Percentiles rank a stretch among this genome's conserved stretches.
These are phyloP conservation scores for Eucalyptus coolabah DNA, from an alignment of 345 rosid genomes.

Conservation along the genomic window DNA sequence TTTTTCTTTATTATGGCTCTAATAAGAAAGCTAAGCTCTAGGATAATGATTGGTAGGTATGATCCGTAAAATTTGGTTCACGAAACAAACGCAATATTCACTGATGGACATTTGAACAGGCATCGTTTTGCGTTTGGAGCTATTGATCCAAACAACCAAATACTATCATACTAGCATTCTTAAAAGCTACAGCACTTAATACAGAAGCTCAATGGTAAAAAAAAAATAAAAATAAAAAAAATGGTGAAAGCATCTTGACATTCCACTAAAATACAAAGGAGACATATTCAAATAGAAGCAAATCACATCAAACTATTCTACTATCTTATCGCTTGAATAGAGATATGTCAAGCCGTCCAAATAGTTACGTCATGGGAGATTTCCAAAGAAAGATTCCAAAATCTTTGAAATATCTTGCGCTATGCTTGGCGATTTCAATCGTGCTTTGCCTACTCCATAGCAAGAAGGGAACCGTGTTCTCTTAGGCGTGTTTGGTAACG, in stretches of 20 bases:
- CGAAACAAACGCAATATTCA: neutral
- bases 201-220: neutral
- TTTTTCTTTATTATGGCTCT: neutral
- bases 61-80: neutral
- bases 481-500: no score
- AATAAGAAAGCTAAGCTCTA: neutral
- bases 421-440: neutral
- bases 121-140: neutral
- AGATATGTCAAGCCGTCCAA: neutral
- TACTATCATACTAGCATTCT: neutral
- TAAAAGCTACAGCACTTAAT: neutral
- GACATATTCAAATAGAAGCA: neutral
- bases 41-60: neutral
- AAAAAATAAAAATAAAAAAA: no score
- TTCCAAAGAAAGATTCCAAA: neutral
- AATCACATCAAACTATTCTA: neutral
- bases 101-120: neutral
- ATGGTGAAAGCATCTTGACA: neutral
- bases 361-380: neutral
- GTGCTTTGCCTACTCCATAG: neutral
- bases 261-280: neutral
- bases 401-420: neutral
- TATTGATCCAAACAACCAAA: neutral
- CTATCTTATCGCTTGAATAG: neutral
- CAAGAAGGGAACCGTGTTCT: neutral